These are phyloP conservation scores for Amanita muscaria DNA, from an alignment of 768 basidiomycete species.

Conservation along the genomic window DNA sequence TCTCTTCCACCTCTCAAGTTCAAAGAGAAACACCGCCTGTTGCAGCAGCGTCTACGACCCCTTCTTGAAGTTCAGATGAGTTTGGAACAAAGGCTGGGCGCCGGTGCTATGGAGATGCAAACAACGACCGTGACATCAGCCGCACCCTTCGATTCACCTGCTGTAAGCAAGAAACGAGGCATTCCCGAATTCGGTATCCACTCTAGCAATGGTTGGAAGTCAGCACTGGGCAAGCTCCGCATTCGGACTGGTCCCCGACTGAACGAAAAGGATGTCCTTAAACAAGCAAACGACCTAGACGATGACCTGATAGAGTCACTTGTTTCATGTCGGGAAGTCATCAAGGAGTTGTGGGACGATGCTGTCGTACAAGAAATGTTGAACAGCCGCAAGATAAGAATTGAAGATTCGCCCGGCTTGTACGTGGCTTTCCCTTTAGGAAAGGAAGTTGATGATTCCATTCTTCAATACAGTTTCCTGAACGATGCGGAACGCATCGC, in stretches of 20 bases:
- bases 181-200: slow-evolving; percentile 50
- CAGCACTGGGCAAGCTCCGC: slow-evolving; percentile 49
- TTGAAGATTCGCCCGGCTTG: slow-evolving; percentile 74
- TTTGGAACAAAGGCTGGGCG: slow-evolving; percentile 52
- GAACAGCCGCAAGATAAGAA: slow-evolving; percentile 37
- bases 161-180: slow-evolving; percentile 17
- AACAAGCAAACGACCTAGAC: slow-evolving; percentile 33
- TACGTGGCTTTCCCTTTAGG: slow-evolving; percentile 27
- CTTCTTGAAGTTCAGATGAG: slow-evolving; percentile 49
- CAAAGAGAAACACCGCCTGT: slow-evolving; percentile 51
- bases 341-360: slow-evolving; percentile 64
- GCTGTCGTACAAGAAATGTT: slow-evolving; percentile 53
- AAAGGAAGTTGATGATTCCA: neutral
- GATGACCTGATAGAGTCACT: slow-evolving; percentile 53
- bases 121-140: slow-evolving; percentile 30
- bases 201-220: slow-evolving; percentile 59
- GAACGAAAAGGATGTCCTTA: slow-evolving; percentile 11
- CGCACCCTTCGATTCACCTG: slow-evolving; percentile 29
- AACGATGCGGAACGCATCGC: slow-evolving; percentile 63
- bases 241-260: slow-evolving; percentile 23
- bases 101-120: slow-evolving; percentile 44
- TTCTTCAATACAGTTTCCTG: slow-evolving; percentile 44
- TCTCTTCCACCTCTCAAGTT: slow-evolving; percentile 39
- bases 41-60: slow-evolving; percentile 51
- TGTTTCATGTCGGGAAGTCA: slow-evolving; percentile 53